Conservation (phyloP, 768 basidiomycete genomes). For the Heimioporus sp. region DNA sequence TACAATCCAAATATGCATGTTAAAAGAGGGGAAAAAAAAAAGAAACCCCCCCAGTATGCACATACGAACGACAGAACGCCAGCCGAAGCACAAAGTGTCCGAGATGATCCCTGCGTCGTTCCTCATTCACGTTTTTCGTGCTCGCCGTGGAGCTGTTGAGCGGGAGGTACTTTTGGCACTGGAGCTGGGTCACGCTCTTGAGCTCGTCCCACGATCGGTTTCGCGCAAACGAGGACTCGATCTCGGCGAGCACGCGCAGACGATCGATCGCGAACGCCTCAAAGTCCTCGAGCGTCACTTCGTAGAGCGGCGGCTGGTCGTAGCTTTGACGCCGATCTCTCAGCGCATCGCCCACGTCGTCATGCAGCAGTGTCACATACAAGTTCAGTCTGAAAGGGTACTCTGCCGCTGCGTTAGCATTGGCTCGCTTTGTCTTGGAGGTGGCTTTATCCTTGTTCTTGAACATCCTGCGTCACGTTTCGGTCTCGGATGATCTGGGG, state of each 20-base stretch:
- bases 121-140: conserved; percentile 47
- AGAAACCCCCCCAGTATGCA: conserved; percentile 17
- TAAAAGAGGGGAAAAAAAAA: background rate
- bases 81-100: conserved; percentile 92
- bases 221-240: conserved; percentile 84
- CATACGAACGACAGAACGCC: conserved; percentile 96
- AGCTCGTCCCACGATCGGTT: conserved; percentile 82
- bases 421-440: background rate
- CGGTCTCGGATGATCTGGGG: background rate
- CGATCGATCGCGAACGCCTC: conserved; percentile 88
- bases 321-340: conserved; percentile 60
- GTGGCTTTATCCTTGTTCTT: conserved; percentile 11
- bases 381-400: conserved; percentile 80
- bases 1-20: conserved; percentile 26
- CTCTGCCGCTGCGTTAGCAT: conserved; percentile 5
- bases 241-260: conserved; percentile 84
- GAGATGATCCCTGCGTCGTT: conserved; percentile 82
- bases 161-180: conserved; percentile 76
- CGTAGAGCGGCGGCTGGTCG: conserved; percentile 77
- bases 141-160: conserved; percentile 56
- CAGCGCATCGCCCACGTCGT: background rate
- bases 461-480: conserved; percentile 20
- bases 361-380: conserved; percentile 41
- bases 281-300: conserved; percentile 94
- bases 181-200: conserved; percentile 54